A percentile compares a stretch with the other conserved stretches of the same genome.
These are phyloP conservation scores for Petunia secreta DNA, from an alignment of 257 asterid species.

Conservation along the genomic window DNA sequence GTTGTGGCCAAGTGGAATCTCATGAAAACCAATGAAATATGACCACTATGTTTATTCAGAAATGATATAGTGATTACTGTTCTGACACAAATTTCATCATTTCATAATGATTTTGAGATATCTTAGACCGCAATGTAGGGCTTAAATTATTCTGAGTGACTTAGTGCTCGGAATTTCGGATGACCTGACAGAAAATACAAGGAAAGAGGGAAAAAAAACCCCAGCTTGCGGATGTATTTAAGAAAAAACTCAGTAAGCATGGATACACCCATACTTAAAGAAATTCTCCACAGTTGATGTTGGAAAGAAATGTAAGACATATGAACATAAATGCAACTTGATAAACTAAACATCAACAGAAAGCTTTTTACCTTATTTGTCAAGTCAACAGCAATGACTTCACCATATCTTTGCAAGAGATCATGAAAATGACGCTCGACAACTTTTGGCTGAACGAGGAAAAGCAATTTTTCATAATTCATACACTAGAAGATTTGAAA, in stretches of 20 bases:
- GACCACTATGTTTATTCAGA: neutral
- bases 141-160: neutral
- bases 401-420: conserved; percentile 86
- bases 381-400: conserved; percentile 80
- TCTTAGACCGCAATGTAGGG: neutral
- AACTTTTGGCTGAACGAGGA: conserved; percentile 63
- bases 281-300: conserved; percentile 10
- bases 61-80: conserved; percentile 1
- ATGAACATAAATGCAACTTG: neutral
- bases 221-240: neutral
- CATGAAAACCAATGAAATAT: neutral
- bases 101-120: conserved; percentile 6
- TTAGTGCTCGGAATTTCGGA: neutral
- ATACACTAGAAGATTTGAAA: conserved; percentile 17
- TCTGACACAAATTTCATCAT: conserved; percentile 6
- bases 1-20: neutral
- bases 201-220: neutral
- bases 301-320: neutral
- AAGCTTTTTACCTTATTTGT: conserved; percentile 71
- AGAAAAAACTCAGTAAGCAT: neutral
- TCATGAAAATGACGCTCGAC: conserved; percentile 93
- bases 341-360: neutral
- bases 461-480: conserved; percentile 18
- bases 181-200: neutral
- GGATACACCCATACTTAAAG: neutral